Evolutionary conservation across 2,329 filamentous ascomycete genomes (phyloP).

Genomic region (Colletotrichum sp.): DNA sequence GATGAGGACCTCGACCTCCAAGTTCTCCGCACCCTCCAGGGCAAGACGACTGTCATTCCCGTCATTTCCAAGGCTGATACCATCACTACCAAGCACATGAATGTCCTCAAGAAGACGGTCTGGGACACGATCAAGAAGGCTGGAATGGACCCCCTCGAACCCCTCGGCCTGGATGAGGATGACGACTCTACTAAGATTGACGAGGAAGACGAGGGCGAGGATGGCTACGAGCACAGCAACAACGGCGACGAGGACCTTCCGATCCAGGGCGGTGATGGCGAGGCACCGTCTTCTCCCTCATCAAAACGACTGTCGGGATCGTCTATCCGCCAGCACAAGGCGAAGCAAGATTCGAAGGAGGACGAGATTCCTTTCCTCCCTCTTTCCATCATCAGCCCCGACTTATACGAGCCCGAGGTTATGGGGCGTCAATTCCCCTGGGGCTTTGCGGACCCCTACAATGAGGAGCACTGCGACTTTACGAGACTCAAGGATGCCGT

Average conservation of each 20-base stretch:
- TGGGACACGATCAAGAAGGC: constrained; percentile 87
- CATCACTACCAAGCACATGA: constrained; percentile 94
- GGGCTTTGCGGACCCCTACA: constrained; percentile 95
- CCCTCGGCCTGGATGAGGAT: constrained; percentile 81
- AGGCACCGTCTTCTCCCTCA: constrained; percentile 36
- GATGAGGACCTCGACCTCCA: constrained; percentile 92
- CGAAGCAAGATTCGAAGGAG: constrained; percentile 47
- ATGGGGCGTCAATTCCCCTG: constrained; percentile 92
- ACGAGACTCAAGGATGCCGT: constrained; percentile 87
- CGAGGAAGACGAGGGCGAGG: constrained; percentile 56
- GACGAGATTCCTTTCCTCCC: constrained; percentile 76
- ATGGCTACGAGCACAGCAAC: constrained; percentile 30
- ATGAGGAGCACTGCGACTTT: constrained; percentile 93
- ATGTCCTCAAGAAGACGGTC: constrained; percentile 86
- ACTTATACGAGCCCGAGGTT: constrained; percentile 81
- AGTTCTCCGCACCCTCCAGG: constrained; percentile 84
- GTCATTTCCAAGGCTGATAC: constrained; percentile 97
- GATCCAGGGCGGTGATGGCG: constrained; percentile 34
- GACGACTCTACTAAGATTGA: constrained; percentile 64
- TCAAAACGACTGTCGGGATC: constrained; percentile 52
- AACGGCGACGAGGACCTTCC: constrained; percentile 43
- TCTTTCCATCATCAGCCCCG: constrained; percentile 91
- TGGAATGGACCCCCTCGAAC: constrained; percentile 86
- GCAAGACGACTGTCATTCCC: constrained; percentile 94
- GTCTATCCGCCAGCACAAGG: constrained; percentile 51